Conservation (phyloP, 768 basidiomycete genomes). For the Tylopilus subfusipes region DNA sequence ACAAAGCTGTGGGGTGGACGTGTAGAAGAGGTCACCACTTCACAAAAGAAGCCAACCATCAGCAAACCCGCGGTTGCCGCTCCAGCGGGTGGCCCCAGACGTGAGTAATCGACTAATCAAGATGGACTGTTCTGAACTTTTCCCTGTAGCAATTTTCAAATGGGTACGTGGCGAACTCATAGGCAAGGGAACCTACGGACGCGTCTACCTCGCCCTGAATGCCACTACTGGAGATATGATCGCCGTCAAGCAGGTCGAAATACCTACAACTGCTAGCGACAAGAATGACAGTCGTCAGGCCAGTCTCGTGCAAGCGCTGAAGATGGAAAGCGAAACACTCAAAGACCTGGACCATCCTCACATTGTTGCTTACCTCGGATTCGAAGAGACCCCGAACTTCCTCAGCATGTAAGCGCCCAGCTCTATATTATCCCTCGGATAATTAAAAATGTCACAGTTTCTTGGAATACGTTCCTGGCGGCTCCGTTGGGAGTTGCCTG, state of each 20-base stretch:
- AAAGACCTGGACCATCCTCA: slow-evolving; percentile 96
- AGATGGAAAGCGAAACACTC: slow-evolving; percentile 92
- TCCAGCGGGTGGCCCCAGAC: slow-evolving; percentile 58
- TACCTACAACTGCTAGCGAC: slow-evolving; percentile 88
- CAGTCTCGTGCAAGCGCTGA: slow-evolving; percentile 85
- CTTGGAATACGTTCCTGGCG: slow-evolving; percentile 98
- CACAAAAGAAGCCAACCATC: slow-evolving; percentile 50
- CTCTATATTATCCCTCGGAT: not conserved
- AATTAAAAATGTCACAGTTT: slow-evolving; percentile 54
- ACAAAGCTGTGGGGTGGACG: slow-evolving; percentile 96
- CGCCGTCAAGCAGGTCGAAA: slow-evolving; percentile 98
- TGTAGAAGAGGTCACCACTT: slow-evolving; percentile 88
- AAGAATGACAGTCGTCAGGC: slow-evolving; percentile 83
- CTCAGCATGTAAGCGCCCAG: slow-evolving; percentile 77
- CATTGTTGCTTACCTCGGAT: slow-evolving; percentile 96
- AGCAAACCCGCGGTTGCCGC: slow-evolving; percentile 51
- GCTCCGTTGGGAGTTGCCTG: slow-evolving; percentile 87
- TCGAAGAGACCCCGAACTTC: slow-evolving; percentile 83
- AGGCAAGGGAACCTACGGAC: slow-evolving; percentile 94
- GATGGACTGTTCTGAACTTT: slow-evolving; percentile 16
- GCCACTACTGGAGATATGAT: slow-evolving; percentile 98
- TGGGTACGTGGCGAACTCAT: slow-evolving; percentile 99
- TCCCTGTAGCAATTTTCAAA: slow-evolving; percentile 76
- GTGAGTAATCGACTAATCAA: slow-evolving; percentile 44
- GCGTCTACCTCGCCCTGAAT: slow-evolving; percentile 94